Percentiles rank a stretch among this genome's conserved stretches.
These are phyloP conservation scores for Candida berthetii DNA, from an alignment of 805 yeast species.

Conservation along the genomic window DNA sequence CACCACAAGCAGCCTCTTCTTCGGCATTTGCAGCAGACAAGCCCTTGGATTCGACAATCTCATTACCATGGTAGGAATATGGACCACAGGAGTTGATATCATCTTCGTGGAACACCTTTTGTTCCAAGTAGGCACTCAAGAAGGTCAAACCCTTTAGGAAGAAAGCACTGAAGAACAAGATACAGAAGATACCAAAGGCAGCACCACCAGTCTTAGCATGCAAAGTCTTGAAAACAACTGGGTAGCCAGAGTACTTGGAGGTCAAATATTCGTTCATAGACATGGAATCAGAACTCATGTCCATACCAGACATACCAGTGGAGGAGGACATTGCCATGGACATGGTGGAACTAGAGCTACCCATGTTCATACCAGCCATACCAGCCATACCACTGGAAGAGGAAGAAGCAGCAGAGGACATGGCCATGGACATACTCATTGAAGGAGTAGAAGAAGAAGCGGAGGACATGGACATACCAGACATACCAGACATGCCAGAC, in stretches of 20 bases:
- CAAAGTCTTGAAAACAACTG: slow-evolving; percentile 55
- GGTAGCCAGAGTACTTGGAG: slow-evolving; percentile 41
- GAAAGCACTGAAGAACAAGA: slow-evolving; percentile 54
- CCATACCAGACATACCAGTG: slow-evolving; percentile 25
- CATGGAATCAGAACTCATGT: slow-evolving; percentile 15
- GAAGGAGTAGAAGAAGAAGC: background rate
- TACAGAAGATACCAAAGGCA: slow-evolving; percentile 69
- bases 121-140: slow-evolving; percentile 58
- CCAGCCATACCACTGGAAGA: background rate
- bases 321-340: slow-evolving; percentile 8
- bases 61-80: background rate
- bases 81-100: background rate
- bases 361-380: background rate
- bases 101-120: slow-evolving; percentile 36
- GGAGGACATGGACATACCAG: background rate
- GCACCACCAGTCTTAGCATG: slow-evolving; percentile 48
- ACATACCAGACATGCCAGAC: background rate
- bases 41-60: background rate
- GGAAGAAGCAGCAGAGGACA: background rate
- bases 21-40: background rate
- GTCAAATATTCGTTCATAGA: slow-evolving; percentile 57
- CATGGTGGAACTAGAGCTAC: slow-evolving; percentile 5
- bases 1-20: background rate
- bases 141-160: slow-evolving; percentile 55
- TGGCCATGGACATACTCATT: background rate